Evolutionary conservation across 192 early-diverging fungal genomes (phyloP).

Genomic region (Chytriomyces hyalinus): DNA sequence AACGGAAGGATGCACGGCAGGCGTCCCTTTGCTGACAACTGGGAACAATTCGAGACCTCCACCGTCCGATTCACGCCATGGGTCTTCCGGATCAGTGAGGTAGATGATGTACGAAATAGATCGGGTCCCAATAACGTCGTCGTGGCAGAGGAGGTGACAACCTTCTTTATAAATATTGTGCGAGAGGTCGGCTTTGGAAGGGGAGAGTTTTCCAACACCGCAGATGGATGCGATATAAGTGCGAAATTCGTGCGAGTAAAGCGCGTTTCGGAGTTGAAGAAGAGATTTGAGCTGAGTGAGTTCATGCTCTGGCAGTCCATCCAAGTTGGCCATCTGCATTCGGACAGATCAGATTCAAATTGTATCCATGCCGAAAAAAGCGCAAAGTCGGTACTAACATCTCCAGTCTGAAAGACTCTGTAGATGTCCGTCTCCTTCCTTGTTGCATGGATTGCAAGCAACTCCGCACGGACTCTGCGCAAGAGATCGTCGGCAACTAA

Average conservation of each 20-base stretch:
- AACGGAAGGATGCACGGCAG: slow-evolving; percentile 64
- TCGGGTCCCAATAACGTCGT: slow-evolving; percentile 81
- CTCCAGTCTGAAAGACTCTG: slow-evolving; percentile 77
- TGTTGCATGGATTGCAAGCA: slow-evolving; percentile 70
- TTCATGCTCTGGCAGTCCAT: slow-evolving; percentile 70
- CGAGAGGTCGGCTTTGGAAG: slow-evolving; percentile 72
- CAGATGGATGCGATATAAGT: slow-evolving; percentile 68
- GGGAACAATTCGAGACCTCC: slow-evolving; percentile 82
- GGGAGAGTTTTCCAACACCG: slow-evolving; percentile 72
- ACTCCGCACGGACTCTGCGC: slow-evolving; percentile 67
- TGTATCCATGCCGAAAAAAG: not conserved
- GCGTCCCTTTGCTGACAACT: slow-evolving; percentile 61
- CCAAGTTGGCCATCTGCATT: slow-evolving; percentile 83
- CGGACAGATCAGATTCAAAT: slow-evolving; percentile 71
- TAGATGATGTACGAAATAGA: slow-evolving; percentile 81
- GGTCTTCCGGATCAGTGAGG: slow-evolving; percentile 70
- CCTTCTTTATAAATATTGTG: slow-evolving; percentile 74
- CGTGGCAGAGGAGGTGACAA: slow-evolving; percentile 78
- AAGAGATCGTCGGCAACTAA: slow-evolving; percentile 68
- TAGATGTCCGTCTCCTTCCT: slow-evolving; percentile 88
- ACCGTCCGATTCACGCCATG: slow-evolving; percentile 67
- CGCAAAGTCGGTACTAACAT: not conserved
- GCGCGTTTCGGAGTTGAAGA: slow-evolving; percentile 68
- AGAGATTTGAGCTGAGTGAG: slow-evolving; percentile 58
- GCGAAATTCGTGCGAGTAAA: slow-evolving; percentile 78